phyloP scores from a whole-genome alignment of 139 green algal species.

The Marvania coccoides region DNA sequence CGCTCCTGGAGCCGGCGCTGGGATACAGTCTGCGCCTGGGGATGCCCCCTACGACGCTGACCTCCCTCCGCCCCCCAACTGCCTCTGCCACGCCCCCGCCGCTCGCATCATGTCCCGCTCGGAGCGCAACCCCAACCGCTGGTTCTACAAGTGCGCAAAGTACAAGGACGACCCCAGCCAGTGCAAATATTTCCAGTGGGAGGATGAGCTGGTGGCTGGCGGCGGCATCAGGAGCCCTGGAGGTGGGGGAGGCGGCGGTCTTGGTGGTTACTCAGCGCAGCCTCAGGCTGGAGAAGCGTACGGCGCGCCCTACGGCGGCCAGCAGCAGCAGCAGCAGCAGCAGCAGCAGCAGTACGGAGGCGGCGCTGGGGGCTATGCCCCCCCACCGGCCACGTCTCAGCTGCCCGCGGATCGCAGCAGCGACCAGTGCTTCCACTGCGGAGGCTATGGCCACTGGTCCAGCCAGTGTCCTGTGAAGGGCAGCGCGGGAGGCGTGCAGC shows the following conservation, averaged over 20 bases:
- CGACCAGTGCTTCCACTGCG: background rate
- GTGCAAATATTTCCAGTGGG: constrained; percentile 2
- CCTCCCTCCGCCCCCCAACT: no score
- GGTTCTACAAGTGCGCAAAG: constrained; percentile 1
- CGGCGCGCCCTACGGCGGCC: no score
- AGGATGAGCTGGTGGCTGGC: background rate
- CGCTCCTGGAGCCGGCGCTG: no score
- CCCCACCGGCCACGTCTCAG: background rate
- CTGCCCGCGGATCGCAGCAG: background rate
- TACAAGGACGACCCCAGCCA: background rate
- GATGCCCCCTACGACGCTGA: no score
- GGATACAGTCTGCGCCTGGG: no score
- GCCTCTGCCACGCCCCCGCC: background rate
- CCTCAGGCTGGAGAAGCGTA: no score
- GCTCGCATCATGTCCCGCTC: background rate
- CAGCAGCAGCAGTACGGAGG: no score
- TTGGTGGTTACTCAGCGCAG: background rate
- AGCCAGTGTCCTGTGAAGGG: background rate
- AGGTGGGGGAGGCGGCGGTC: background rate
- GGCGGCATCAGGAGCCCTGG: no score
- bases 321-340: no score
- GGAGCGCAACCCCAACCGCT: background rate
- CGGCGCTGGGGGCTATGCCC: no score
- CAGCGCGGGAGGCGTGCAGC: background rate
- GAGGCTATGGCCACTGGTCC: constrained; percentile 2